phyloP scores from a whole-genome alignment of 2,329 filamentous ascomycete genomes.

The Gliomastix tumulicola region DNA sequence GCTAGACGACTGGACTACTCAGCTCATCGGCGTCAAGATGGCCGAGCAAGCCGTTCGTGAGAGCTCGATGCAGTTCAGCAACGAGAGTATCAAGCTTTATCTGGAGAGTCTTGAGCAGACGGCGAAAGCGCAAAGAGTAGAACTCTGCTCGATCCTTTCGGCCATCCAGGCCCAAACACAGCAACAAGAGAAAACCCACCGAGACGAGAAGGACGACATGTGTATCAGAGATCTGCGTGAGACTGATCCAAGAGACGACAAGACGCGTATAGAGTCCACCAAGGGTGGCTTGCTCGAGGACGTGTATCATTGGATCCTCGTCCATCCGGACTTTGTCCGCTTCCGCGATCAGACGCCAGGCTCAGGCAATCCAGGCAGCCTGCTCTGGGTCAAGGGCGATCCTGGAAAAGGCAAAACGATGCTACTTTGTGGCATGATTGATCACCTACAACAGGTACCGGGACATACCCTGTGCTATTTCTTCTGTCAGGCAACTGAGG shows the following conservation, averaged over 20 bases:
- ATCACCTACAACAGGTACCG: constrained; percentile 9
- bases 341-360: constrained; percentile 5
- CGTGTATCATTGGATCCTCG: constrained; percentile 24
- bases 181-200: constrained; percentile 5
- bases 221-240: constrained; percentile 1
- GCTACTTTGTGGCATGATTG: constrained; percentile 22
- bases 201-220: background rate
- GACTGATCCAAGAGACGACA: constrained; percentile 4
- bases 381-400: constrained; percentile 30
- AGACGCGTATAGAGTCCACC: constrained; percentile 8
- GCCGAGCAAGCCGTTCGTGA: constrained; percentile 13
- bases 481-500: constrained; percentile 33
- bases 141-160: constrained; percentile 3
- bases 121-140: background rate
- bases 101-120: constrained; percentile 5
- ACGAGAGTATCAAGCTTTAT: constrained; percentile 3
- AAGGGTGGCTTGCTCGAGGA: constrained; percentile 24
- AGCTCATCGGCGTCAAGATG: constrained; percentile 17
- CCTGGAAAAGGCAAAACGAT: constrained; percentile 38
- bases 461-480: constrained; percentile 12
- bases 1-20: constrained; percentile 23
- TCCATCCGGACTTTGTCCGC: constrained; percentile 13
- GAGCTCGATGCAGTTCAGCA: constrained; percentile 9
- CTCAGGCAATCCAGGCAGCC: no score
- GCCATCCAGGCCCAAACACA: constrained; percentile 6